Evolutionary conservation across 805 yeast genomes (phyloP), one percentile per base, ranked within the genome.

Genomic region (Priceomyces haplophilus): DNA sequence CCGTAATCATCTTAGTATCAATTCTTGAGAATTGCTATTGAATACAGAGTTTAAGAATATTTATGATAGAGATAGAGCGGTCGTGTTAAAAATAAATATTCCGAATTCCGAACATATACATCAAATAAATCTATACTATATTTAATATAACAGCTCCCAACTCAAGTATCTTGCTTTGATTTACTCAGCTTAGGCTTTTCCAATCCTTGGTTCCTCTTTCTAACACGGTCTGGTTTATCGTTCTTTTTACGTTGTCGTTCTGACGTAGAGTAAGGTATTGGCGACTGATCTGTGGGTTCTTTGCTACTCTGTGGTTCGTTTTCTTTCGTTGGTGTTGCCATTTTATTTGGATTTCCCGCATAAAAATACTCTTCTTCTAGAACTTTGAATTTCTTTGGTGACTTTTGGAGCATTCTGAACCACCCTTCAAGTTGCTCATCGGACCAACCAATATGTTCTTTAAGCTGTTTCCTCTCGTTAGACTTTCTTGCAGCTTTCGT

Each of bases 371-470:
- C 75, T 40, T 82, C 83, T 53, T 86, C 95, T 43, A 86, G 58
- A 2, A 79, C 45, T 51, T 76, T 75, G 49, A 77, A 82, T 43
- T 85, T 70, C 34, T 71, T 69, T 0, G 93, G 88, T 34, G 81
- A 77, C 52, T 77, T 78, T 40, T 78, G 73, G 15, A 89, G 58
- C 84, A 85, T 84, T 43, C 85, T 67, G 1, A 84, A 83, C 97
- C 97, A 91, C 0, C 96, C 96, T 69, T 90, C 97, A 37, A 91
- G 79, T 58, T 88, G 96, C 55, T 88, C 96, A 61, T 89, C 90
- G 0, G 89, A 71, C 96, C 95, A 88, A 1, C 70, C 69, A 0
- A 83, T 75, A 30, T 70, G 68, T 4, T 59, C 51, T 48, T 73
- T 78, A 56, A 88, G 65, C 19, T 72, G 73, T 24, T 67, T 62